Base-by-base conservation (phyloP, 176 grass and related monocot genomes). In the Puccinellia tenuiflora region DNA sequence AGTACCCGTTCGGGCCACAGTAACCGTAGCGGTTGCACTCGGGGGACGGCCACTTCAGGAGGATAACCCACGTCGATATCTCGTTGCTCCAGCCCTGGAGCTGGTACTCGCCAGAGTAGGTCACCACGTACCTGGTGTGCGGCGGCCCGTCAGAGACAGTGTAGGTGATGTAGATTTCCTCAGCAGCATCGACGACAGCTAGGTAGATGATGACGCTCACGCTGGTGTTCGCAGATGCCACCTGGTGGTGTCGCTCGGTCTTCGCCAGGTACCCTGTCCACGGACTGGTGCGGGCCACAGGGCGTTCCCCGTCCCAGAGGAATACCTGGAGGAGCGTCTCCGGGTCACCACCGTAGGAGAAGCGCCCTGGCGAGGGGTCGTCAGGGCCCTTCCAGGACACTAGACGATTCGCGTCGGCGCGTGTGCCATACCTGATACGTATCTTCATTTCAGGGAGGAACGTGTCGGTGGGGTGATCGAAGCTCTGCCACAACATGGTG, bases 1-100 rank as follows among this genome's bases (percentile, higher is more conserved):
- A 93, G 56, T 79, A 93, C 1, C 88, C 85, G 21, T 56, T 72
- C 0, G 57, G 73, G 38, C 91, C 91, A 3, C 91, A 93, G 17
- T 18, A 47, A 8, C 47, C 77, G 25, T 79, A 92, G 5, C 1
- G 9, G 45, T 3, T 84, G 75, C 86, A 88, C 11, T 14, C n/a
- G 28, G 45, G 0, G 0, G 24, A 0, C 0, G 86, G 75, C 20
- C 15, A 79, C 9, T 2, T n/a, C 0, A 1, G 18, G 4, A 90
- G 18, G 0, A 21, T 2, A 7, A 0, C 6, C 76, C 87, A 85
- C 0, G 21, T 20, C 3, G 51, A 77, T 5, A 29, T n/a, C 1
- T 3, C 7, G 43, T 8, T 34, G 71, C 28, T 66, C 87, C 85
- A 92, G 18, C 10, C 73, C 1, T 52, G 65, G 3, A 90, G 5